Base-by-base conservation (phyloP, 2,329 filamentous ascomycete species). In the Pyrenophora tritici-repentis region DNA sequence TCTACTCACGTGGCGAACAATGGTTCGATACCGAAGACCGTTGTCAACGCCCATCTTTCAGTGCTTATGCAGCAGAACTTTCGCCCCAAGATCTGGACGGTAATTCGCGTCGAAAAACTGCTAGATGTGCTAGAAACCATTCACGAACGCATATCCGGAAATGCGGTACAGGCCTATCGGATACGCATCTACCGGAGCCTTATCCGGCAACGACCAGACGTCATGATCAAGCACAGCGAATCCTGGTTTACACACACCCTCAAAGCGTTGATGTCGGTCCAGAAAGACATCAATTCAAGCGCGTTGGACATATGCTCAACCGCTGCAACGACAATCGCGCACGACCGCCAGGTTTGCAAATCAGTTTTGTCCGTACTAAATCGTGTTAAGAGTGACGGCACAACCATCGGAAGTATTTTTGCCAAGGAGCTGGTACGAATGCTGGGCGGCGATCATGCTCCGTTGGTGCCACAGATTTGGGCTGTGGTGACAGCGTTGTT, bases 231-330 rank as follows among this genome's bases (percentile, higher is more conserved):
- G 18, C 85, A 91, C 35, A 78, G 82, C 47, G 79, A 83, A 2
- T 82, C 90, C 52, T 99, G 94, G 93, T 79, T 97, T 41, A 81
- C 88, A 43, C 88, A 95, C 69, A 77, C 96, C 16, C 86, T 97
- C 57, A 85, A 85, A 16, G 90, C 91, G 42, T 86, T 97, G 80
- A 80, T 96, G 33, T 91, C 90, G 71, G 85, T 78, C 26, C 78
- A 91, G 41, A 88, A 87, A 62, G 91, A 96, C 34, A 88, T 93
- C 38, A 84, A 90, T 39, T 78, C 79, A 4, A 83, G 87, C 36
- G 91, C 92, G 2, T 87, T 97, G 42, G 79, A 83, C 20, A 80
- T 94, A 9, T 90, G 90, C 1, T 79, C 87, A 2, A 84, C 91
- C 48, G 86, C 88, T 16, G 86, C 87, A 7, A 84, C 86, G 53